Conservation (phyloP, 208 protist species). For the Leishmania gerbilli region DNA sequence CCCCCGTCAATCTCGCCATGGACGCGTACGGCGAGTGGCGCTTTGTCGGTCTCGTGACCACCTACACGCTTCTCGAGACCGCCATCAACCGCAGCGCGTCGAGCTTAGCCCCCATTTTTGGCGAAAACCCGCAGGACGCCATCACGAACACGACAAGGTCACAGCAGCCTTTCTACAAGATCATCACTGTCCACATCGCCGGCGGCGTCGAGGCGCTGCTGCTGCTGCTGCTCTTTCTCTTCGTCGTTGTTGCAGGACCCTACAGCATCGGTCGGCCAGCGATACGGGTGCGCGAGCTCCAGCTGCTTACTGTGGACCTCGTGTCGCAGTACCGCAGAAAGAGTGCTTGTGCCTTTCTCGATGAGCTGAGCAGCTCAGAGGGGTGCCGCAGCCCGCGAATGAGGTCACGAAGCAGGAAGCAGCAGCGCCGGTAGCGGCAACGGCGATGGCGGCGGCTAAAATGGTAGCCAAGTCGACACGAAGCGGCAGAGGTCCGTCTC, state of each 20-base stretch:
- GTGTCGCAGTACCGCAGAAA: background rate
- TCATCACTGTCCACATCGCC: constrained; percentile 15
- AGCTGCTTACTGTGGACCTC: constrained; percentile 1
- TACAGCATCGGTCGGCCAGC: background rate
- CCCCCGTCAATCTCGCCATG: constrained; percentile 16
- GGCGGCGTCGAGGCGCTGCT: constrained; percentile 6
- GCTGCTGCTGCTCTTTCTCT: constrained; percentile 13
- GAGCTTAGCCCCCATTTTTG: background rate
- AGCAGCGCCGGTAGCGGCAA: background rate
- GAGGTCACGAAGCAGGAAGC: constrained; percentile 1
- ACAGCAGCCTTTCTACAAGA: constrained; percentile 6
- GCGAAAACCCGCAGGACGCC: constrained; percentile 13
- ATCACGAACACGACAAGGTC: background rate
- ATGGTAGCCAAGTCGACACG: background rate
- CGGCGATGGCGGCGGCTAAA: constrained; percentile 6
- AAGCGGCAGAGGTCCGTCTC: background rate
- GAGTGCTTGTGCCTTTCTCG: background rate
- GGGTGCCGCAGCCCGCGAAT: constrained; percentile 13
- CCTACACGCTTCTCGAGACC: constrained; percentile 26
- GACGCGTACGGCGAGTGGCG: constrained; percentile 37
- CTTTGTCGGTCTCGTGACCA: constrained; percentile 20
- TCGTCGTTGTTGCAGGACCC: constrained; percentile 1
- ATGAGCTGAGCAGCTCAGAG: constrained; percentile 8
- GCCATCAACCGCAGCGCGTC: constrained; percentile 2
- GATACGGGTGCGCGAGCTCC: background rate